These are phyloP conservation scores for Platismatia glauca DNA, from an alignment of 495 filamentous ascomycete genomes.

Conservation along the genomic window DNA sequence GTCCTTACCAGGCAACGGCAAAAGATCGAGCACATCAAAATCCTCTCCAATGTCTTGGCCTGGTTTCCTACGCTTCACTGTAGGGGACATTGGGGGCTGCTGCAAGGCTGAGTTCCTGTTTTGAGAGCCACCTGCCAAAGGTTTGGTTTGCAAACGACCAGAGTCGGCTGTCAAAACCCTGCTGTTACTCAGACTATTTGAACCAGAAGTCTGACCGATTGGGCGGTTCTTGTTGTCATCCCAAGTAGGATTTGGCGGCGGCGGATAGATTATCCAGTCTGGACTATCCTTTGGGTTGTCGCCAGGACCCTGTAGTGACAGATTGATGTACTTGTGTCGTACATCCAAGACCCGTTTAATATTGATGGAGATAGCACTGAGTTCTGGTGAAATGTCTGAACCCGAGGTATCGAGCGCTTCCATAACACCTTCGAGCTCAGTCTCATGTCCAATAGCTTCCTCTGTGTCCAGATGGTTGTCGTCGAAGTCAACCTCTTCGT, in stretches of 20 bases:
- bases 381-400: slow-evolving; percentile 66
- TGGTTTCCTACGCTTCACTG: slow-evolving; percentile 61
- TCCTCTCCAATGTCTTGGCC: slow-evolving; percentile 87
- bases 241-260: slow-evolving; percentile 86
- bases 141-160: slow-evolving; percentile 1
- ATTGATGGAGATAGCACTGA: slow-evolving; percentile 76
- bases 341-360: slow-evolving; percentile 74
- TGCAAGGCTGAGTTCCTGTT: slow-evolving; percentile 13
- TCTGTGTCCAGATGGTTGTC: slow-evolving; percentile 22
- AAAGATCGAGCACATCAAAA: slow-evolving; percentile 69
- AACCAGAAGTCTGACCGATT: slow-evolving; percentile 25
- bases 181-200: slow-evolving; percentile 49
- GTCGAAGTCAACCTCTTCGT: slow-evolving; percentile 34
- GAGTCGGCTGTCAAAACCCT: slow-evolving; percentile 34
- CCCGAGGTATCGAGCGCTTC: slow-evolving; percentile 38
- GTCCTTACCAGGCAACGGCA: slow-evolving; percentile 59
- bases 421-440: slow-evolving; percentile 3
- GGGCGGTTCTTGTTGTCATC: slow-evolving; percentile 52
- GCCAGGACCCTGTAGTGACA: slow-evolving; percentile 71
- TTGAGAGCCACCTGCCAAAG: neutral
- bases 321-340: slow-evolving; percentile 76
- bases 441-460: slow-evolving; percentile 19
- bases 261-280: slow-evolving; percentile 82
- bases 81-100: slow-evolving; percentile 21
- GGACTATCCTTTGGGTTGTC: slow-evolving; percentile 84